Evolutionary conservation across 2,329 filamentous ascomycete genomes (phyloP).

Genomic region (Colletotrichum camelliae): DNA sequence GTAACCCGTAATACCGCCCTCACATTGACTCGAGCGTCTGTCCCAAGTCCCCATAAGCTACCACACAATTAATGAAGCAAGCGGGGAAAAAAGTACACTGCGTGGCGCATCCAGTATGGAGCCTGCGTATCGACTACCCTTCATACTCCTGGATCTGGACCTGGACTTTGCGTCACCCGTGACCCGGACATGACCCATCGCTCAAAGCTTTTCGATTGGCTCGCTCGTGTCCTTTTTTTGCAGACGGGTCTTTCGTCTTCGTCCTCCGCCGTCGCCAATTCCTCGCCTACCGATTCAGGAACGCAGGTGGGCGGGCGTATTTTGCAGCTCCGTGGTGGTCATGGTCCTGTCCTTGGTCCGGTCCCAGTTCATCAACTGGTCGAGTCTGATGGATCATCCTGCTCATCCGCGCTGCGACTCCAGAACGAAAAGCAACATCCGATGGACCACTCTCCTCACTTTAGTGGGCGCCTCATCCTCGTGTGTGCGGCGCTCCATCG

Average conservation of each 20-base stretch:
- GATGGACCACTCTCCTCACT: background rate
- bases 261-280: background rate
- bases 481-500: background rate
- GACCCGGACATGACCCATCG: background rate
- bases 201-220: background rate
- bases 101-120: background rate
- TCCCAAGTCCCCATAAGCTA: background rate
- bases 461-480: background rate
- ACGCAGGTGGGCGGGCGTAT: background rate
- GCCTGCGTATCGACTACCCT: background rate
- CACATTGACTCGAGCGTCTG: background rate
- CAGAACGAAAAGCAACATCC: background rate
- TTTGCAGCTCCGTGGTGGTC: background rate
- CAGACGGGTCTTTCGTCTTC: slow-evolving; percentile 12
- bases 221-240: background rate
- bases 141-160: background rate
- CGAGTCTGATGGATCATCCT: background rate
- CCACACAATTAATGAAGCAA: background rate
- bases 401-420: background rate
- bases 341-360: background rate
- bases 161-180: slow-evolving; percentile 13
- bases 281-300: slow-evolving; percentile 16
- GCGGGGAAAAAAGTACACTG: background rate
- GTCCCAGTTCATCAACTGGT: background rate
- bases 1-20: background rate